Evolutionary conservation across 2,329 filamentous ascomycete species (phyloP), one percentile per base, ranked within the genome.

Genomic region (Fonsecaea nubica): DNA sequence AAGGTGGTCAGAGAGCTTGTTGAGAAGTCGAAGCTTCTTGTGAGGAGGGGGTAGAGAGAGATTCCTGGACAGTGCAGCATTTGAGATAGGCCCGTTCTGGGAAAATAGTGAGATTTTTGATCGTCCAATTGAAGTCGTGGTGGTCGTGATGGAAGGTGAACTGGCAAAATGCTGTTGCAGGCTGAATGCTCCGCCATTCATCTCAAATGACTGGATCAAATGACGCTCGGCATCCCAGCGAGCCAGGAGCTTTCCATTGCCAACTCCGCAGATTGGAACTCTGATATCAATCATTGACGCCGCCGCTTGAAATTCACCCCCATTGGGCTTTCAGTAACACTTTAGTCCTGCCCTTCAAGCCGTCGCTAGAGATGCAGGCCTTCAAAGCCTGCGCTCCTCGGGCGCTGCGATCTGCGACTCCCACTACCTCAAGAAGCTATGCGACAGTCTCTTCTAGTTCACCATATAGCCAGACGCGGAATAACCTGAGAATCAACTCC

Each of bases 401-500:
- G 83, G 89, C 85, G 82, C 81, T 90, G 84, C 86, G 85, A 74
- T 83, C 86, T 82, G 81, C 87, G 85, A 84, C 88, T 81, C 21
- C 18, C 45, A 25, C 45, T 25, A 36, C 58, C 32, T 61, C 90
- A 77, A 87, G 87, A 79, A 82, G 85, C 74, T 96, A 96, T 85
- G 89, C 90, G 78, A 90, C 90, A 60, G 82, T 85, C 72, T 85
- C 85, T 69, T 87, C 88, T 72, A 87, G 87, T 15, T 55, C 62
- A 15, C 61, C 63, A 70, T 94, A 94, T 80, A 81, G 89, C 36
- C 50, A 65, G 50, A 94, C 91, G 66, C 85, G 90, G 78, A 84
- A 90, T 77, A 98, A 98, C 86, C 88, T 98, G 77, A 91, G 92
- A 82, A 93, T 98, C 85, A 97, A 93, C 82, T 79, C 85, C 79